A percentile compares a stretch with the other conserved stretches of the same genome.
Conservation (phyloP, 2,329 filamentous ascomycete genomes). For the Colletotrichum echinochloae region DNA sequence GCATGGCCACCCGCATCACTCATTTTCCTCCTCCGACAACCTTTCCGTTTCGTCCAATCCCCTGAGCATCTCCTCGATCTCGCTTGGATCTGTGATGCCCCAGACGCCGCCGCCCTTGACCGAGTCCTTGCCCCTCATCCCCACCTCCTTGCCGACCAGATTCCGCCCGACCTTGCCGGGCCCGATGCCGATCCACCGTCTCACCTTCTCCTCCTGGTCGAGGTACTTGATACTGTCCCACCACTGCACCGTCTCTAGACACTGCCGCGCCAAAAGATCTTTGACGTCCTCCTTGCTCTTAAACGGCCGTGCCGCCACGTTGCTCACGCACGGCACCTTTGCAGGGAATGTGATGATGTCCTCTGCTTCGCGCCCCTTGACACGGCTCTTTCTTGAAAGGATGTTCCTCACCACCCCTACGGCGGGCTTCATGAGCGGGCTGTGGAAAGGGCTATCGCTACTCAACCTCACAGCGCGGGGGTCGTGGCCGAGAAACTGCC, state of each 20-base stretch:
- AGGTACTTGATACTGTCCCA: slow-evolving; percentile 93
- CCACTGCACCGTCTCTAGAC: slow-evolving; percentile 93
- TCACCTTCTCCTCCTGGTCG: slow-evolving; percentile 83
- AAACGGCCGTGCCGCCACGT: slow-evolving; percentile 86
- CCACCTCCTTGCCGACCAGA: slow-evolving; percentile 94
- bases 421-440: slow-evolving; percentile 89
- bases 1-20: slow-evolving; percentile 24
- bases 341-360: slow-evolving; percentile 83
- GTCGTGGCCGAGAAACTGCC: slow-evolving; percentile 92
- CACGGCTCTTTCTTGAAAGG: slow-evolving; percentile 69
- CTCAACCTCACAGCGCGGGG: slow-evolving; percentile 88
- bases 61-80: slow-evolving; percentile 76
- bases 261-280: slow-evolving; percentile 82
- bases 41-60: slow-evolving; percentile 74
- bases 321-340: slow-evolving; percentile 82
- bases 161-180: slow-evolving; percentile 95
- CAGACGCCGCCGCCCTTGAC: slow-evolving; percentile 93
- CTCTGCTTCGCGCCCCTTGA: slow-evolving; percentile 64
- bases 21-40: slow-evolving; percentile 62
- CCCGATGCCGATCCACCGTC: slow-evolving; percentile 90
- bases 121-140: slow-evolving; percentile 80
- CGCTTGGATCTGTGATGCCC: slow-evolving; percentile 85
- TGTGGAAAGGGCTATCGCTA: slow-evolving; percentile 91
- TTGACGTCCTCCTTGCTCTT: slow-evolving; percentile 78
- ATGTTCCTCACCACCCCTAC: slow-evolving; percentile 78